Conservation (phyloP, 73 alveolate species). For the Paramecium octaurelia region DNA sequence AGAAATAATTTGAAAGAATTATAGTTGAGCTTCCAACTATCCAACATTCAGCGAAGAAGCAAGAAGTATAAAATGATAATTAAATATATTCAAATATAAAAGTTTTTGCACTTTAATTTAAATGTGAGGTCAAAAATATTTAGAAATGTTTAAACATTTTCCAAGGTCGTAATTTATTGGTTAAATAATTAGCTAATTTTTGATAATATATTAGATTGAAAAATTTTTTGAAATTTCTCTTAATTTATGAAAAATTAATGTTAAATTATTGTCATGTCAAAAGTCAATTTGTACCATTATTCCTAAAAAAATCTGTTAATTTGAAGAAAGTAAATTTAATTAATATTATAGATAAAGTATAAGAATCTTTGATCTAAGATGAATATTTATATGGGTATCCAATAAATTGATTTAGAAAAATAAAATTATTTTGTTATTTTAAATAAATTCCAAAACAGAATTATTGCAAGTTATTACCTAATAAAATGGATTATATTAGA, state of each 20-base stretch:
- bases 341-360: conserved; percentile 22
- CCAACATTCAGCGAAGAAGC: conserved; percentile 44
- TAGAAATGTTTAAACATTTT: conserved; percentile 21
- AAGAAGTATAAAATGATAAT: conserved; percentile 38
- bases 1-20: not conserved
- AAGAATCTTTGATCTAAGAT: conserved; percentile 32
- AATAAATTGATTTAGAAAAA: conserved; percentile 42
- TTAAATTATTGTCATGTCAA: conserved; percentile 54
- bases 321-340: not conserved
- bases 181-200: not conserved
- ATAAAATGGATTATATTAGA: conserved; percentile 55
- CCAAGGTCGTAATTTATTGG: no score
- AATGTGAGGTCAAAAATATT: conserved; percentile 2
- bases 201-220: not conserved
- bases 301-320: not conserved
- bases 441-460: conserved; percentile 47
- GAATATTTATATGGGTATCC: conserved; percentile 30
- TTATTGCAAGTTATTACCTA: conserved; percentile 47
- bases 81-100: conserved; percentile 46
- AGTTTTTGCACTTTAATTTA: conserved; percentile 51
- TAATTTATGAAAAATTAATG: conserved; percentile 17
- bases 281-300: not conserved
- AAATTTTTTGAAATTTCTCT: conserved; percentile 19
- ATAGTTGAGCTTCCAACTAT: no score
- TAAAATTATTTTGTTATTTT: conserved; percentile 47